A percentile compares a stretch with the other conserved stretches of the same genome.
Conservation (phyloP, 1,284 basidiomycete species). For the Apiotrichum gamsii region DNA sequence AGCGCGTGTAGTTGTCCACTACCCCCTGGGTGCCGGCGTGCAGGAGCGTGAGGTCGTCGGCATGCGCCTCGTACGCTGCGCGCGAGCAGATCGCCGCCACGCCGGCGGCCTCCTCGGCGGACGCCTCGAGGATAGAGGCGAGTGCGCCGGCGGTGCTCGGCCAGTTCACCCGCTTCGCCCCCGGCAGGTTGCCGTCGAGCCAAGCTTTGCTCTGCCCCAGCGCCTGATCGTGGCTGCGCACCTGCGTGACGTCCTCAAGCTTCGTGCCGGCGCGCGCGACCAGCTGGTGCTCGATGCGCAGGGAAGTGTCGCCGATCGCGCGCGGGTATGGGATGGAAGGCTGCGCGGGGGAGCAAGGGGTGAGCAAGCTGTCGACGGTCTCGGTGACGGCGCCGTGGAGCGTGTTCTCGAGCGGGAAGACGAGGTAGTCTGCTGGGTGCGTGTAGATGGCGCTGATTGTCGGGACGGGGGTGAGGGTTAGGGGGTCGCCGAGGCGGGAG, state of each 20-base stretch:
- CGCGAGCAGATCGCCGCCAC: constrained; percentile 45
- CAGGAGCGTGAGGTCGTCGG: constrained; percentile 30
- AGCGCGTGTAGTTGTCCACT: constrained; percentile 46
- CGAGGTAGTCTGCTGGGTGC: constrained; percentile 23
- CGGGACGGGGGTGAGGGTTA: constrained; percentile 27
- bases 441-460: constrained; percentile 34
- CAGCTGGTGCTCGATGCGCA: constrained; percentile 42
- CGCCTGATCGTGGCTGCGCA: constrained; percentile 47
- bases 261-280: constrained; percentile 30
- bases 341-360: neutral
- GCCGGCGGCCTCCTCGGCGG: constrained; percentile 5
- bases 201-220: constrained; percentile 43
- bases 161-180: constrained; percentile 25
- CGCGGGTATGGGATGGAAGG: neutral
- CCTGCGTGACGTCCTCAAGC: constrained; percentile 33
- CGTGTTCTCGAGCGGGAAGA: constrained; percentile 46
- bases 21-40: constrained; percentile 40
- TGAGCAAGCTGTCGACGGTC: constrained; percentile 38
- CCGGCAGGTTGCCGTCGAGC: constrained; percentile 28
- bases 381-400: constrained; percentile 45
- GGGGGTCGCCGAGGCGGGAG: constrained; percentile 7
- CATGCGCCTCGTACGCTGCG: constrained; percentile 24
- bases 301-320: constrained; percentile 15
- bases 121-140: constrained; percentile 21
- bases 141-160: constrained; percentile 42